These are phyloP conservation scores for Suzukiozyma palmioleophila DNA, from an alignment of 1,139 yeast genomes.

Conservation along the genomic window DNA sequence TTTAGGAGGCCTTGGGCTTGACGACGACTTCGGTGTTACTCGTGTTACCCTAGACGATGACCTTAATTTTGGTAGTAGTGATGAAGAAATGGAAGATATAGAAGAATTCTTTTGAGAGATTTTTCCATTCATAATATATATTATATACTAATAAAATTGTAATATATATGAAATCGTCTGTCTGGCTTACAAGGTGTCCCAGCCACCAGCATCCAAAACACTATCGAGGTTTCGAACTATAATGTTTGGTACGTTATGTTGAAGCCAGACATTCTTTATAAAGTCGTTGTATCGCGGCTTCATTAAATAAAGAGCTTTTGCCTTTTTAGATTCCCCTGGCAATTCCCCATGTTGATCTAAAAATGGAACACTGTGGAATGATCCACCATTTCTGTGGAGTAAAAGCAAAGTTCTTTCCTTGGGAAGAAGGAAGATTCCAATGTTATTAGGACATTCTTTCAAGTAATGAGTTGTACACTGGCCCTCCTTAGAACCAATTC, in stretches of 20 bases:
- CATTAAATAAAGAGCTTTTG: constrained; percentile 68
- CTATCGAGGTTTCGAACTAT: constrained; percentile 79
- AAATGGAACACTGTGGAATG: constrained; percentile 82
- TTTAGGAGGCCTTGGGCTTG: constrained; percentile 12
- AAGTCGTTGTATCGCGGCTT: constrained; percentile 63
- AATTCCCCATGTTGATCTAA: constrained; percentile 84
- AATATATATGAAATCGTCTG: constrained; percentile 1
- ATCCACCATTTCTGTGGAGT: constrained; percentile 68
- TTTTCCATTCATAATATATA: not conserved
- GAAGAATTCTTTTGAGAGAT: constrained; percentile 1
- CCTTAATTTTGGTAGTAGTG: constrained; percentile 2
- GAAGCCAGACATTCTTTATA: constrained; percentile 67
- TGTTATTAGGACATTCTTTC: constrained; percentile 62
- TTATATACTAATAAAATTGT: not conserved
- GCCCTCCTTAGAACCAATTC: constrained; percentile 51
- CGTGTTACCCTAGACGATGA: not conserved
- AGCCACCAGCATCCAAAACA: constrained; percentile 83
- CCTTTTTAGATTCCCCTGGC: constrained; percentile 69
- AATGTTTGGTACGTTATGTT: constrained; percentile 71
- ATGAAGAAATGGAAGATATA: constrained; percentile 5
- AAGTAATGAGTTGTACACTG: constrained; percentile 64
- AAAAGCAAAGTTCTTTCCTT: constrained; percentile 68
- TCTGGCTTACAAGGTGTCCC: constrained; percentile 71
- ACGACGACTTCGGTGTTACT: constrained; percentile 13
- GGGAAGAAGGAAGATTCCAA: constrained; percentile 78